phyloP scores from a whole-genome alignment of 495 filamentous ascomycete genomes.

The Pyronema domesticum region DNA sequence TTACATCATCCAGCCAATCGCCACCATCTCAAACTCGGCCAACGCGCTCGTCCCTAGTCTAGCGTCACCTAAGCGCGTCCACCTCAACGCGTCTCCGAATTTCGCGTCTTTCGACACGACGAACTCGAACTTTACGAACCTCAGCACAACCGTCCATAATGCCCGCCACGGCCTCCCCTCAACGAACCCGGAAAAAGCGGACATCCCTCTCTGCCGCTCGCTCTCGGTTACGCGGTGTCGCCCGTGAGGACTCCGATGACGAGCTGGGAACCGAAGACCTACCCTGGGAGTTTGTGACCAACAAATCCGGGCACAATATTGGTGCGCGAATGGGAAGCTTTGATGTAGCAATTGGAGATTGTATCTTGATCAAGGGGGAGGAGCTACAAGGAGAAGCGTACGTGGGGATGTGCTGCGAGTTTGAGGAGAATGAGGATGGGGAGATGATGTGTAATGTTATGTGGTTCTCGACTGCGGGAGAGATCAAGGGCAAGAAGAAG shows the following conservation, averaged over 20 bases:
- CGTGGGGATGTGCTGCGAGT: conserved; percentile 73
- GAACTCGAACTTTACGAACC: no score
- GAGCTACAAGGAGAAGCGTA: conserved; percentile 61
- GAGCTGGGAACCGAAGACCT: conserved; percentile 69
- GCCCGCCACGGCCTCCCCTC: background rate
- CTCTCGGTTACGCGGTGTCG: conserved; percentile 46
- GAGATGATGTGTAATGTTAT: conserved; percentile 42
- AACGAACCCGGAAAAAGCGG: background rate
- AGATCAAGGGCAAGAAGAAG: conserved; percentile 73
- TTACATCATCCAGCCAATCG: no score
- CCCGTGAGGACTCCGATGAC: conserved; percentile 77
- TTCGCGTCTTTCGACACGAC: no score
- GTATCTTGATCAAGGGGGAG: conserved; percentile 71
- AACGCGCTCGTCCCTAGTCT: no score
- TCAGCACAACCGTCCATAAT: background rate
- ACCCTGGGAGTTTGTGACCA: conserved; percentile 76
- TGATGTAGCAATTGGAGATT: conserved; percentile 62
- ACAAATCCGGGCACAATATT: conserved; percentile 24
- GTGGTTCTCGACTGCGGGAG: conserved; percentile 85
- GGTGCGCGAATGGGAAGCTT: conserved; percentile 78
- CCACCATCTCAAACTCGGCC: no score
- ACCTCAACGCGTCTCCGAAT: no score
- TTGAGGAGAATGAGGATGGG: conserved; percentile 40
- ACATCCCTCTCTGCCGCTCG: conserved; percentile 30
- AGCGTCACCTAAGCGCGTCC: no score